These are phyloP conservation scores for Kwoniella newhampshirensis DNA, from an alignment of 768 basidiomycete species.

Conservation along the genomic window DNA sequence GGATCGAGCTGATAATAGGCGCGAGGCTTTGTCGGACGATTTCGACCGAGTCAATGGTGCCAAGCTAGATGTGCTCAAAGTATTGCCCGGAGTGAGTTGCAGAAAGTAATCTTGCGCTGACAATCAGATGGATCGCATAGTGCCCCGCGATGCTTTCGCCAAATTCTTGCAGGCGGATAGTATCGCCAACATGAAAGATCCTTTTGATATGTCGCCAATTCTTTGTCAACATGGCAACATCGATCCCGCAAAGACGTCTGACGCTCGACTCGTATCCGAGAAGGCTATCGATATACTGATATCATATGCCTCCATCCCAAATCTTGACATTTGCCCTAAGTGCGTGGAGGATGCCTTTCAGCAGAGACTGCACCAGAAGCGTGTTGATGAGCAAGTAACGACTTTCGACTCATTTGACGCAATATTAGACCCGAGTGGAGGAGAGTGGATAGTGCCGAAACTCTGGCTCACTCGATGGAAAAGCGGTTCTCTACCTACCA, in stretches of 20 bases:
- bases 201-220: conserved; percentile 22
- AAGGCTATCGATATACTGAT: conserved; percentile 26
- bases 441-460: conserved; percentile 25
- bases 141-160: conserved; percentile 31
- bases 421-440: conserved; percentile 14
- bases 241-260: conserved; percentile 26
- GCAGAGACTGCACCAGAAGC: background rate
- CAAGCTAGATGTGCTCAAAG: conserved; percentile 22
- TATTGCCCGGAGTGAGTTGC: conserved; percentile 27
- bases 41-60: conserved; percentile 15
- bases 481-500: background rate
- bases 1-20: conserved; percentile 17
- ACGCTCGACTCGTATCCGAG: conserved; percentile 25
- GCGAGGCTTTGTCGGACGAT: conserved; percentile 15
- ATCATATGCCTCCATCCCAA: conserved; percentile 1
- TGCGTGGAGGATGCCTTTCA: conserved; percentile 27
- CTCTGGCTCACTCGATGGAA: conserved; percentile 34
- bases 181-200: conserved; percentile 15
- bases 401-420: conserved; percentile 19
- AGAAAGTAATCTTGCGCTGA: background rate
- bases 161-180: conserved; percentile 20
- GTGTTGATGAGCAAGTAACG: conserved; percentile 11
- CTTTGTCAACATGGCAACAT: conserved; percentile 29
- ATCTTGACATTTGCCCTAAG: conserved; percentile 22
- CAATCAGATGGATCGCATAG: conserved; percentile 24